Evolutionary conservation across 495 filamentous ascomycete genomes (phyloP), one percentile per base, ranked within the genome.

Genomic region (Penicillium atrosanguineum): DNA sequence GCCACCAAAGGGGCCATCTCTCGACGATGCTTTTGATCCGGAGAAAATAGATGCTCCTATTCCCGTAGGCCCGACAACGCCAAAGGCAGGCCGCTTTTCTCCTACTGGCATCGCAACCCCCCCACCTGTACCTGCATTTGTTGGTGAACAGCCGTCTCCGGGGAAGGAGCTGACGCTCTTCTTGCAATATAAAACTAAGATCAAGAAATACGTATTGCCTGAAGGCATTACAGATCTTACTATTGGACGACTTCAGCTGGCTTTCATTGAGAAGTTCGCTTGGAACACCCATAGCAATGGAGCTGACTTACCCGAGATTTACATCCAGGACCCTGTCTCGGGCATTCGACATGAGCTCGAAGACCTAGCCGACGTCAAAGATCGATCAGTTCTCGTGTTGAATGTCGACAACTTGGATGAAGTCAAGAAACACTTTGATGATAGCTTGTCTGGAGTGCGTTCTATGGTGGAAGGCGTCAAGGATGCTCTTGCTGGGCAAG

Each of bases 211-310:
- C 63, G 83, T 96, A 7, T 81, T 98, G 11, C 72, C 88, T 2
- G 92, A 93, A 61, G 92, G 91, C 5, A 86, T 84, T 52, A 82
- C 85, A 9, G 90, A 88, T 41, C 75, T 98, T 15, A 91, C 91
- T 18, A 85, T 96, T 48, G 90, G 88, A 9, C 82, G 91, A 11
- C 72, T 98, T 50, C 94, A 97, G 63, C 80, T 97, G 29, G 92
- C 93, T n/a, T 98, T 98, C 68, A 98, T 98, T 59, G 95, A 97
- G 57, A 97, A 97, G 61, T 98, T 98, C 62, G 91, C 91, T 7
- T 98, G 95, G 91, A 97, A 94, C 59, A 95, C 91, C 1, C 93
- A 96, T 57, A 89, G 86, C 60, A 93, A 97, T 64, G 94, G 95
- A 20, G 85, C 83, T 12, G 94, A 98, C 62, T 76, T 98, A 26